phyloP scores from a whole-genome alignment of 2,329 filamentous ascomycete species.

The Aspergillus ochraceoroseus region DNA sequence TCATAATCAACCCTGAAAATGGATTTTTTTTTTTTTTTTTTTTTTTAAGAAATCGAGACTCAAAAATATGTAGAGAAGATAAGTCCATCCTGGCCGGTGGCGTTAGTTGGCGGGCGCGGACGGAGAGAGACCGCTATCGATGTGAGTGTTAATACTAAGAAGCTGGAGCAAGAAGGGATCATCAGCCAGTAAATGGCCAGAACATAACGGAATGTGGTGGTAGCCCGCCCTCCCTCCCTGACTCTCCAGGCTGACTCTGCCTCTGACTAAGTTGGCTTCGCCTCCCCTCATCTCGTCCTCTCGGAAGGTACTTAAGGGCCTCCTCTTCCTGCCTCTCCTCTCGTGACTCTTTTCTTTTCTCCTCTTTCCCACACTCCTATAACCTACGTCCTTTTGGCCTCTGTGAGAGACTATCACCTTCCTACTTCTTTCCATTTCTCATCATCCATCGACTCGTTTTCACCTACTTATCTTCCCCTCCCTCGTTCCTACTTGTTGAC shows the following conservation, averaged over 20 bases:
- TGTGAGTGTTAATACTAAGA: too few relatives aligned
- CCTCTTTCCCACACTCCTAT: constrained; percentile 23
- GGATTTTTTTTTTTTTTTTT: too few relatives aligned
- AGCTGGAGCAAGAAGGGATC: constrained; percentile 12
- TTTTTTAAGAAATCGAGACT: too few relatives aligned
- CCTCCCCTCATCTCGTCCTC: constrained; percentile 26
- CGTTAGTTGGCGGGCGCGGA: constrained; percentile 26
- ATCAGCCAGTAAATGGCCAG: constrained; percentile 12
- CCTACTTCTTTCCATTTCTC: constrained; percentile 13
- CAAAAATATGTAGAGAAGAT: too few relatives aligned
- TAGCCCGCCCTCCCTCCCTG: too few relatives aligned
- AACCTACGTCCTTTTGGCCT: constrained; percentile 24
- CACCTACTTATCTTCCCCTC: constrained; percentile 17
- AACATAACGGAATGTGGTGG: constrained; percentile 19
- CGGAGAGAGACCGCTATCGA: too few relatives aligned
- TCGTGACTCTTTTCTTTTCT: constrained; percentile 15
- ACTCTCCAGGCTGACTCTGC: constrained; percentile 17
- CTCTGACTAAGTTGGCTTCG: constrained; percentile 30
- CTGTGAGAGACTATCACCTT: constrained; percentile 16
- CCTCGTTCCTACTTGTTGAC: constrained; percentile 8
- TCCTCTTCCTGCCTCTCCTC: constrained; percentile 21
- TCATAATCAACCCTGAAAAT: too few relatives aligned
- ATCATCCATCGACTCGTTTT: constrained; percentile 13
- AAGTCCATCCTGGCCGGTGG: constrained; percentile 19
- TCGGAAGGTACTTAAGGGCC: constrained; percentile 31